Base-by-base conservation (phyloP, 495 filamentous ascomycete genomes). In the Aspergillus avenaceus region DNA sequence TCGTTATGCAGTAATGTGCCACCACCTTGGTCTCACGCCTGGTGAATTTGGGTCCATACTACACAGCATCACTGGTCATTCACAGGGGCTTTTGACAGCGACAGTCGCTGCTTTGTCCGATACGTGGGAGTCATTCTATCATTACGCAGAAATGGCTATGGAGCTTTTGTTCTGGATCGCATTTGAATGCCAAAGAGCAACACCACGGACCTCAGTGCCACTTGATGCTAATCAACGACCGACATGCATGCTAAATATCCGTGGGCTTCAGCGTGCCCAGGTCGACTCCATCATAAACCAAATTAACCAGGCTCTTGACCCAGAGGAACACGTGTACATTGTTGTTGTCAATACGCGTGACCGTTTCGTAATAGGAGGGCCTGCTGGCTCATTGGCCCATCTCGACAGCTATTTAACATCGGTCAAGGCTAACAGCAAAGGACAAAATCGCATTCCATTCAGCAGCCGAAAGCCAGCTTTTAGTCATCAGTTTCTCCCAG, bases 171-270 rank as follows among this genome's bases (percentile, higher is more conserved):
- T 99, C 75, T 99, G 93, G 95, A 97, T 97, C 54, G 93, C 93
- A 54, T 81, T 91, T 14, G 32, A 36, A 36, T 2, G 87, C 93
- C 55, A 96, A 65, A 93, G 97, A 63, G 93, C 97, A 65, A 90
- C 90, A 0, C 95, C 95, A 34, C 83, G 84, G 42, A 97, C 95
- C 2, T 96, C 95, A 1, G 75, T 99, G 44, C 86, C 91, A 13
- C 95, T 95, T 1, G 82, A 80, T 2, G 85, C 89, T 53, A 79
- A 97, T n/a, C 90, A 92, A 63, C 79, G 77, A 5, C 93, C 93
- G 3, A 97, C 93, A 2, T 93, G 93, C 18, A 97, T 99, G 95
- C 76, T 99, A 45, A 96, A 91, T 52, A 91, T 99, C 54, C 88
- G 95, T 13, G 93, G 97, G 7, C 13, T 36, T 13, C 9, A 31